Percentiles rank a stretch among this genome's conserved stretches.
phyloP scores from a whole-genome alignment of 2,329 filamentous ascomycete genomes.

The Massarina eburnea region DNA sequence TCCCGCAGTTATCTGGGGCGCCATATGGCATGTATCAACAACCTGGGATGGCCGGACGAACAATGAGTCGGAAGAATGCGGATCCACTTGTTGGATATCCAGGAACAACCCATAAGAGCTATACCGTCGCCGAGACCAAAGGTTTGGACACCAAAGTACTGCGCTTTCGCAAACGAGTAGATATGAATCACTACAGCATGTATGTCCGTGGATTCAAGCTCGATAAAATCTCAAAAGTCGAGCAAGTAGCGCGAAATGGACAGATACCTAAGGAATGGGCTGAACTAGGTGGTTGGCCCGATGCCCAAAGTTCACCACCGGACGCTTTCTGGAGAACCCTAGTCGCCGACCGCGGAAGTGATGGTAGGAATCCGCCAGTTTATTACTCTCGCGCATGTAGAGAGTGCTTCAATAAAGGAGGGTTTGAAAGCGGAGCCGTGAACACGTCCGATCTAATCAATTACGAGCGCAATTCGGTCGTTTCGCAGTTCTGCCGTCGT shows the following conservation, averaged over 20 bases:
- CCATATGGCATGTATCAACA: constrained; percentile 23
- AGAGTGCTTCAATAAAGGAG: constrained; percentile 14
- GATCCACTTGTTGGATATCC: constrained; percentile 41
- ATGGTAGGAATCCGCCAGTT: constrained; percentile 16
- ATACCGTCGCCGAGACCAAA: constrained; percentile 32
- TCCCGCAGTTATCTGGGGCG: constrained; percentile 21
- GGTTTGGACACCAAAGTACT: constrained; percentile 16
- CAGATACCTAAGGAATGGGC: constrained; percentile 18
- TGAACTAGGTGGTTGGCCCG: constrained; percentile 2
- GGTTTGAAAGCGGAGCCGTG: constrained; percentile 4
- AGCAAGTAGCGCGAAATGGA: constrained; percentile 11
- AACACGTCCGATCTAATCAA: constrained; percentile 17
- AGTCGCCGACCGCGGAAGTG: constrained; percentile 14
- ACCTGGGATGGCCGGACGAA: constrained; percentile 18
- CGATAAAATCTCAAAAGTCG: constrained; percentile 15
- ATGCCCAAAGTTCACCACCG: constrained; percentile 4
- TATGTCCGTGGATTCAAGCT: constrained; percentile 37
- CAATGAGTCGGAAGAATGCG: constrained; percentile 37
- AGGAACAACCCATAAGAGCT: constrained; percentile 24
- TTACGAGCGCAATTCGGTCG: constrained; percentile 15
- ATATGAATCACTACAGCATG: constrained; percentile 29
- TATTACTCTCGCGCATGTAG: constrained; percentile 21
- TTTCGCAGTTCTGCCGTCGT: constrained; percentile 20
- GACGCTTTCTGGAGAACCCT: constrained; percentile 21
- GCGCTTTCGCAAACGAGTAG: constrained; percentile 24